Evolutionary conservation across 2,329 filamentous ascomycete species (phyloP).

Genomic region (Beauveria brongniartii): DNA sequence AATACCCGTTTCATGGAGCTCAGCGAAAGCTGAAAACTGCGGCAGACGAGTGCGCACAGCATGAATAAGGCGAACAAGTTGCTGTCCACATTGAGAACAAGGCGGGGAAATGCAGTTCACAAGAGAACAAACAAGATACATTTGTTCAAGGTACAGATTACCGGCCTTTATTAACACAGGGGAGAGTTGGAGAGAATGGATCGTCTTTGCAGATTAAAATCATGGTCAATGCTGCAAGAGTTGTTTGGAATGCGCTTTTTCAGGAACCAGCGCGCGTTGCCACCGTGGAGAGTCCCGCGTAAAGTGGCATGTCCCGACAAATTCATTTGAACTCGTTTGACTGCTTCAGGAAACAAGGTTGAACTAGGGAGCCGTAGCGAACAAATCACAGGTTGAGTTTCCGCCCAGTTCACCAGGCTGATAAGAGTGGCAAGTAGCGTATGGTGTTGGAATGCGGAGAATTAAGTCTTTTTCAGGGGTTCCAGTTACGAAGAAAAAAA

Average conservation of each 20-base stretch:
- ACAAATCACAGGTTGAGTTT: no score
- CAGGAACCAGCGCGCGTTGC: not conserved
- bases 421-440: no score
- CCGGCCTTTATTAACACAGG: not conserved
- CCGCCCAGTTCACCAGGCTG: no score
- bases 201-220: not conserved
- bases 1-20: no score
- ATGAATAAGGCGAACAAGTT: no score
- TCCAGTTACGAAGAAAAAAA: no score
- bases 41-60: no score
- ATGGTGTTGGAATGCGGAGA: not conserved
- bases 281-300: not conserved
- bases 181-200: not conserved
- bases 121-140: not conserved
- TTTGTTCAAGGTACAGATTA: not conserved
- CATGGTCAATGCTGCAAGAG: not conserved
- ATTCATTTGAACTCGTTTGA: not conserved
- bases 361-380: not conserved
- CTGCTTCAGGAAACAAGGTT: not conserved
- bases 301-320: not conserved
- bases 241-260: constrained; percentile 2
- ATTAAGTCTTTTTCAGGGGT: not conserved
- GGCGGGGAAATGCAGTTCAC: no score
- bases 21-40: no score
- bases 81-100: no score